A percentile compares a stretch with the other conserved stretches of the same genome.
These are phyloP conservation scores for Populus trichocarpa DNA, from an alignment of 441 rosid genomes.

Conservation along the genomic window DNA sequence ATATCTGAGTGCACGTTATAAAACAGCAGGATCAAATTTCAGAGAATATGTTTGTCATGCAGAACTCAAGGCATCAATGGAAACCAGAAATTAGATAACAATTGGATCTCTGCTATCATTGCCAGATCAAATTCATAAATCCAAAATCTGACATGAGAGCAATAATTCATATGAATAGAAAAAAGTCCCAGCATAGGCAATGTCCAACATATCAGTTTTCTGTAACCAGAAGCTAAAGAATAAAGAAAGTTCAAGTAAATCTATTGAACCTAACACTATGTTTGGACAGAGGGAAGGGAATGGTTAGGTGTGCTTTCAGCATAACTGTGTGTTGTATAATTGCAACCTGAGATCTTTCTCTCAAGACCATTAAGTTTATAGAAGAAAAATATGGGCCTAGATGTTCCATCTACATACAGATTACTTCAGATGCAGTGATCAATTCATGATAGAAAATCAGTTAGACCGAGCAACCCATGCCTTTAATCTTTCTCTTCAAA, in stretches of 20 bases:
- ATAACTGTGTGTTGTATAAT: not conserved
- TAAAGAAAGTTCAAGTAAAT: not conserved
- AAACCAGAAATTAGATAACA: not conserved
- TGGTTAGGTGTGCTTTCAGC: not conserved
- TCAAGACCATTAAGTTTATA: not conserved
- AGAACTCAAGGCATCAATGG: not conserved
- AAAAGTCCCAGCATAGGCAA: not conserved
- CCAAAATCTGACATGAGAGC: not conserved
- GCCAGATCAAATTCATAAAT: not conserved
- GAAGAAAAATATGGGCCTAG: not conserved
- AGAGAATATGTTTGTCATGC: not conserved
- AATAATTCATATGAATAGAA: not conserved
- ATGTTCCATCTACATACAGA: not conserved
- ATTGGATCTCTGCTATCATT: not conserved
- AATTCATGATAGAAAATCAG: not conserved
- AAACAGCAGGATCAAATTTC: constrained; percentile 9
- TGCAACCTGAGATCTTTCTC: not conserved
- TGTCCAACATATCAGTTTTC: not conserved
- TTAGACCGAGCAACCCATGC: not conserved
- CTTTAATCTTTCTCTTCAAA: not conserved
- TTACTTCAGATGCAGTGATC: not conserved
- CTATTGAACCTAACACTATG: not conserved
- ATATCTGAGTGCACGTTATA: constrained; percentile 57
- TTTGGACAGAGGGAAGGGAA: not conserved
- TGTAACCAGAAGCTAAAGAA: not conserved